Conservation (phyloP, 1,139 yeast species). For the Candida labiduridarum region DNA sequence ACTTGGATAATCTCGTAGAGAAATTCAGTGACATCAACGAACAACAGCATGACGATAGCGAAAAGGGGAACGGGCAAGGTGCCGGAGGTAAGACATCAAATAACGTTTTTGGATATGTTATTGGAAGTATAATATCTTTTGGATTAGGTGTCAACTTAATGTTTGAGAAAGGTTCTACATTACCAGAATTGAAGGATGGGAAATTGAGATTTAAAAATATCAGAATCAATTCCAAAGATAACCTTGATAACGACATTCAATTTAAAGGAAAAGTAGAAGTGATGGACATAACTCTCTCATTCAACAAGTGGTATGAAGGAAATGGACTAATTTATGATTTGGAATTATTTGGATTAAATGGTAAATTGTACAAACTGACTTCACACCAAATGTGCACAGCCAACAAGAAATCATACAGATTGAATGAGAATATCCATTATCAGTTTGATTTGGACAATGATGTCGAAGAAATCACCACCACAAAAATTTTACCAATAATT, state of each 20-base stretch:
- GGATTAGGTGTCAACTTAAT: conserved; percentile 43
- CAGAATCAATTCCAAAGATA: conserved; percentile 29
- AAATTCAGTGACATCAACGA: conserved; percentile 14
- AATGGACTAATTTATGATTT: conserved; percentile 65
- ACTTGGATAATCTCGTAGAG: conserved; percentile 35
- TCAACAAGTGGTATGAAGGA: conserved; percentile 71
- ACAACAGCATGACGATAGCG: conserved; percentile 7
- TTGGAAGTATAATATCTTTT: conserved; percentile 40
- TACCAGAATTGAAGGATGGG: conserved; percentile 59
- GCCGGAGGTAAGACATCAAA: conserved; percentile 13
- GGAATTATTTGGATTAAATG: conserved; percentile 63
- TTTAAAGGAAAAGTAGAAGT: conserved; percentile 52
- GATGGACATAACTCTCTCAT: conserved; percentile 59
- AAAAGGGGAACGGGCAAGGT: conserved; percentile 17
- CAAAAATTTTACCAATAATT: conserved; percentile 18
- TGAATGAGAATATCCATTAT: conserved; percentile 30
- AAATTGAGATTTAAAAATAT: conserved; percentile 62
- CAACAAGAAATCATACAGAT: conserved; percentile 15
- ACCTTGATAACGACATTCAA: conserved; percentile 18
- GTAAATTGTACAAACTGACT: conserved; percentile 39
- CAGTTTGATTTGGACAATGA: conserved; percentile 35
- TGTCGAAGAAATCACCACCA: conserved; percentile 18
- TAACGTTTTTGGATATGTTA: conserved; percentile 35
- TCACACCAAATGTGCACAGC: neutral
- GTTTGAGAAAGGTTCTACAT: conserved; percentile 37